Percentiles rank a stretch among this genome's conserved stretches.
Evolutionary conservation across 257 asterid species (phyloP).

Genomic region (Galeopsis tetrahit): DNA sequence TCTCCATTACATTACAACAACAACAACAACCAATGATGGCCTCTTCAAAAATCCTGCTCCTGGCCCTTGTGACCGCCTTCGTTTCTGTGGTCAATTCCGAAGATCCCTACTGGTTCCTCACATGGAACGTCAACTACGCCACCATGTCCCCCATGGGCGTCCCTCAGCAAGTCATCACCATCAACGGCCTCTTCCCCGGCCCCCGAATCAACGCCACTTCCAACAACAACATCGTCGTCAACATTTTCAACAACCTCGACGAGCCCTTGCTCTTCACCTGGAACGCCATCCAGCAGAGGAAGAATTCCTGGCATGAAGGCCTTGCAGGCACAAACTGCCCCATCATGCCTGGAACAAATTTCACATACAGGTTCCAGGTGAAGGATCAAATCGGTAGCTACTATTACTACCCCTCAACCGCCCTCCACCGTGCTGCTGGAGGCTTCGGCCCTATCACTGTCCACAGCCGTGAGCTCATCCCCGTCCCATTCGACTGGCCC

Average conservation of each 20-base stretch:
- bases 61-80: constrained; percentile 16
- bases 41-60: background rate
- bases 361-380: constrained; percentile 53
- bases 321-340: constrained; percentile 57
- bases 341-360: constrained; percentile 51
- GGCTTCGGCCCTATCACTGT: constrained; percentile 57
- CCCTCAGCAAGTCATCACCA: constrained; percentile 51
- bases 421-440: constrained; percentile 61
- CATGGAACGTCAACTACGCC: constrained; percentile 59
- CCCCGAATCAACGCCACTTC: constrained; percentile 63
- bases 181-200: constrained; percentile 63
- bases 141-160: constrained; percentile 51
- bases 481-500: constrained; percentile 57
- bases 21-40: constrained; percentile 22
- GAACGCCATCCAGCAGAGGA: constrained; percentile 65
- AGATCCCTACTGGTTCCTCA: constrained; percentile 58
- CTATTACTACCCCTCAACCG: constrained; percentile 63
- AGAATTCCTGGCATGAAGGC: constrained; percentile 70
- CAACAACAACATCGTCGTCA: constrained; percentile 59
- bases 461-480: constrained; percentile 57
- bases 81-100: constrained; percentile 36
- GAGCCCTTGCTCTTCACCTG: constrained; percentile 66
- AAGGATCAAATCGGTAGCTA: constrained; percentile 65
- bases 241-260: constrained; percentile 57
- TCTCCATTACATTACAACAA: too few species aligned